Evolutionary conservation across 257 asterid genomes (phyloP), one percentile per base, ranked within the genome.

Genomic region (Solanum tarapatanum): DNA sequence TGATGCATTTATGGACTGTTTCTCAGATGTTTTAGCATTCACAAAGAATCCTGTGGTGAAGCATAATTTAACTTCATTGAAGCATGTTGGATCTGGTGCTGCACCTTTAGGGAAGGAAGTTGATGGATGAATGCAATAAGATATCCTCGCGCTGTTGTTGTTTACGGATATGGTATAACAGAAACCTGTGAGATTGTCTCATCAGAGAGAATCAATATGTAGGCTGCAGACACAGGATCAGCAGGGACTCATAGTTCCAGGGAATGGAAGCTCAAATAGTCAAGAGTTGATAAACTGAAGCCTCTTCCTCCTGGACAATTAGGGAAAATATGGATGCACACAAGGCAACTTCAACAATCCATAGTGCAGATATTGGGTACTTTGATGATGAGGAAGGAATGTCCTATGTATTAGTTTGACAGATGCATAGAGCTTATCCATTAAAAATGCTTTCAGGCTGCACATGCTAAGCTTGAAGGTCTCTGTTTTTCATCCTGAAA

Each of bases 401-500:
- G 73, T 90, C 95, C 73, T 94, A 68, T 70, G 96, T 93, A 72
- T 43, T 96, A 94, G 75, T 97, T 97, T 88, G 99, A 97, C 90
- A 95, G 98, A 37, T 93, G 95, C 45, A 95, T 94, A 89, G 96
- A 95, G 88, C 98, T 95, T 80, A 97, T 97, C 87, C 94, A 94
- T 91, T 97, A 90, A 92, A 94, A 94, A 89, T 97, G 98, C 88
- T 93, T 83, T 90, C 98, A 97, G 99, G 98, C 95, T 86, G 98
- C 98, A 86, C 99, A 98, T 51, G 99, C 98, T 3, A 98, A 97
- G 93, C 98, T 97, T 24, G 98, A 95, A 91, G 98, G 97, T 68
- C 91, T 97, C 92, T 36, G 90, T 94, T 89, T 94, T 98, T 87
- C 98, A 94, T 89, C 95, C 98, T 6, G 94, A 94, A 93, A 94